Percentiles rank a stretch among this genome's conserved stretches.
These are phyloP conservation scores for Yamadazyma siamensis DNA, from an alignment of 1,139 yeast genomes.

Conservation along the genomic window DNA sequence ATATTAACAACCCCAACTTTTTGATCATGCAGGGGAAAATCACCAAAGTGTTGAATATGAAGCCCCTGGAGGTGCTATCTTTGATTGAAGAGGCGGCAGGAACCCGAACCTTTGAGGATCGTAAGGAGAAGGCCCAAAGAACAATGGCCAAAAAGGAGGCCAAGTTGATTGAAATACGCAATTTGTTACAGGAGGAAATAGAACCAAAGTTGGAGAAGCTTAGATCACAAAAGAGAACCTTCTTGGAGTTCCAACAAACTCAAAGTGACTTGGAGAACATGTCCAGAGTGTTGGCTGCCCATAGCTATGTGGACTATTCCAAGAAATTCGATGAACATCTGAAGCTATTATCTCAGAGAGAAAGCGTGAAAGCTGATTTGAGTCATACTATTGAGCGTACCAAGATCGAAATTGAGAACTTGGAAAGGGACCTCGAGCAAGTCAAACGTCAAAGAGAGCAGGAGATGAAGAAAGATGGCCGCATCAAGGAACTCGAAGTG, in stretches of 20 bases:
- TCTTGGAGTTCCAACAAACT: slow-evolving; percentile 81
- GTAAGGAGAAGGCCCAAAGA: slow-evolving; percentile 87
- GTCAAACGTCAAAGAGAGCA: slow-evolving; percentile 54
- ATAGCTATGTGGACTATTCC: slow-evolving; percentile 56
- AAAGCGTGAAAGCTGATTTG: slow-evolving; percentile 32
- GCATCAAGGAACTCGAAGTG: slow-evolving; percentile 57
- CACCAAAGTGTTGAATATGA: slow-evolving; percentile 96
- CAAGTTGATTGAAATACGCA: slow-evolving; percentile 73
- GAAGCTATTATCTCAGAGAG: slow-evolving; percentile 33
- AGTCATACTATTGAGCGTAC: slow-evolving; percentile 41
- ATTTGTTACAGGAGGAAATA: slow-evolving; percentile 76
- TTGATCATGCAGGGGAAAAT: slow-evolving; percentile 98
- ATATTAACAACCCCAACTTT: slow-evolving; percentile 95
- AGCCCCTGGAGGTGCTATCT: slow-evolving; percentile 83
- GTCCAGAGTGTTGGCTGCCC: slow-evolving; percentile 72
- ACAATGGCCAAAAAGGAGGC: slow-evolving; percentile 90
- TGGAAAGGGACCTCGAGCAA: slow-evolving; percentile 59
- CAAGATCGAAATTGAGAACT: slow-evolving; percentile 52
- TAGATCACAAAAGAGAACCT: slow-evolving; percentile 75
- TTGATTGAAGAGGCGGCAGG: slow-evolving; percentile 98
- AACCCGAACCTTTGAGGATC: slow-evolving; percentile 90
- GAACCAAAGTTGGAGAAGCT: slow-evolving; percentile 87
- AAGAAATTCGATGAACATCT: slow-evolving; percentile 40
- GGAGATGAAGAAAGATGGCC: slow-evolving; percentile 63
- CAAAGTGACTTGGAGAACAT: slow-evolving; percentile 78